A percentile compares a stretch with the other conserved stretches of the same genome.
Conservation (phyloP, 805 yeast genomes). For the Huiozyma naganishii region DNA sequence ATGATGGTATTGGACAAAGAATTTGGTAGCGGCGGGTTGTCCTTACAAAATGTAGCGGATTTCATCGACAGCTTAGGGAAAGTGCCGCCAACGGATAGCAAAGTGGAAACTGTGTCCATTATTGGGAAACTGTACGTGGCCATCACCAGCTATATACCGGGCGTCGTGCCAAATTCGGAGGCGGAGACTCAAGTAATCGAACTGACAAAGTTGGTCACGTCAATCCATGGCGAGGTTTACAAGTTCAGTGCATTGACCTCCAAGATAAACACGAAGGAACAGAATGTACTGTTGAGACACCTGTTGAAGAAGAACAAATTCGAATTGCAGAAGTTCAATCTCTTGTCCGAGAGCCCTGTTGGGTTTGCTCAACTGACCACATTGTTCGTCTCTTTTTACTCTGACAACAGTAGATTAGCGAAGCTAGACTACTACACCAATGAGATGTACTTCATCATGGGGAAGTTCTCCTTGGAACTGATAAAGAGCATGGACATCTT, state of each 20-base stretch:
- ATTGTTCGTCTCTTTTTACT: slow-evolving; percentile 35
- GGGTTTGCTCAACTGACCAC: slow-evolving; percentile 61
- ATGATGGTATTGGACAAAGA: slow-evolving; percentile 5
- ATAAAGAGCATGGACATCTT: slow-evolving; percentile 55
- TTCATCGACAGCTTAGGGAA: slow-evolving; percentile 5
- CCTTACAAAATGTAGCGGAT: slow-evolving; percentile 3
- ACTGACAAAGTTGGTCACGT: slow-evolving; percentile 6
- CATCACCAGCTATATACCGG: slow-evolving; percentile 7
- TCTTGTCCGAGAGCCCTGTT: slow-evolving; percentile 63
- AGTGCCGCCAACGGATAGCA: neutral
- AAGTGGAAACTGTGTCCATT: slow-evolving; percentile 3
- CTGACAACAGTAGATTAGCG: slow-evolving; percentile 30
- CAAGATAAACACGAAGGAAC: slow-evolving; percentile 18
- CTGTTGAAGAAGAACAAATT: slow-evolving; percentile 23
- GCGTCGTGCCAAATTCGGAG: too few relatives aligned
- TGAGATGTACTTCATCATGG: slow-evolving; percentile 50
- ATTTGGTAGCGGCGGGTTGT: neutral
- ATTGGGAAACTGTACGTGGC: slow-evolving; percentile 18
- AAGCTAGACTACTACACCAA: slow-evolving; percentile 36
- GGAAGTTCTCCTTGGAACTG: slow-evolving; percentile 69
- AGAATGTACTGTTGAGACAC: slow-evolving; percentile 16
- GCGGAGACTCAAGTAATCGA: slow-evolving; percentile 9
- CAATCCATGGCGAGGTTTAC: slow-evolving; percentile 14
- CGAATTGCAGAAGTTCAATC: slow-evolving; percentile 46
- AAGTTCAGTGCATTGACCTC: slow-evolving; percentile 25